A percentile compares a stretch with the other conserved stretches of the same genome.
These are phyloP conservation scores for Achaetomium macrosporum DNA, from an alignment of 2,329 filamentous ascomycete genomes.

Conservation along the genomic window DNA sequence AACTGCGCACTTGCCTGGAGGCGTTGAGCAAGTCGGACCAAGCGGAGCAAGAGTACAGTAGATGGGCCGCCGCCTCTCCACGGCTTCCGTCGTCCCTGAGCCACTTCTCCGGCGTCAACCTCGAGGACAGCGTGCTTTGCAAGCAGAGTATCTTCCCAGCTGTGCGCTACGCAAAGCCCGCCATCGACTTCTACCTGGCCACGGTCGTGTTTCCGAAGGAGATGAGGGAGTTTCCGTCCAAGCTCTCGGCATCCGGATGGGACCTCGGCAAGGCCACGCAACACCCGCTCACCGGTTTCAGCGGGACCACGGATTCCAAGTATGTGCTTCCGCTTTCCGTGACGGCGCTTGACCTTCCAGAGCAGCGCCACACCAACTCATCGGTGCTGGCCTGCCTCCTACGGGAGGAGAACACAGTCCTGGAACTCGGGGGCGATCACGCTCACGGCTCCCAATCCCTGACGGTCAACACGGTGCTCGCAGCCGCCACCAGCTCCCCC, in stretches of 20 bases:
- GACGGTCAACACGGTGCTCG: slow-evolving; percentile 42
- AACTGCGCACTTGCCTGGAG: slow-evolving; percentile 45
- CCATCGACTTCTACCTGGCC: slow-evolving; percentile 57
- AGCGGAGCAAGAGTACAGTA: slow-evolving; percentile 50
- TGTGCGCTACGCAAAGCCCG: slow-evolving; percentile 45
- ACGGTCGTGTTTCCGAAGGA: slow-evolving; percentile 60
- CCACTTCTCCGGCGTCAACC: slow-evolving; percentile 48
- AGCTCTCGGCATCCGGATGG: slow-evolving; percentile 62
- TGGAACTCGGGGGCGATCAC: slow-evolving; percentile 39
- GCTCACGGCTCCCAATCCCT: slow-evolving; percentile 32
- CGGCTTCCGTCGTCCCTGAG: slow-evolving; percentile 42
- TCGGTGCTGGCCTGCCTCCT: slow-evolving; percentile 57
- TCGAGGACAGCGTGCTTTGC: slow-evolving; percentile 49
- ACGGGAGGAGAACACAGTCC: slow-evolving; percentile 40
- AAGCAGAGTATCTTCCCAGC: slow-evolving; percentile 43
- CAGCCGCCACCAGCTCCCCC: slow-evolving; percentile 34
- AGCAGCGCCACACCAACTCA: slow-evolving; percentile 55
- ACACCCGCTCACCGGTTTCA: slow-evolving; percentile 59
- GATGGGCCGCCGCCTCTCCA: slow-evolving; percentile 41
- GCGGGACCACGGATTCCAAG: slow-evolving; percentile 63
- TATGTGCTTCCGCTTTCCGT: slow-evolving; percentile 56
- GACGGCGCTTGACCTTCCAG: slow-evolving; percentile 52
- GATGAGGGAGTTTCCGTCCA: slow-evolving; percentile 58
- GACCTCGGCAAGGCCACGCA: slow-evolving; percentile 41
- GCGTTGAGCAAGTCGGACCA: slow-evolving; percentile 51